Percentiles rank a stretch among this genome's conserved stretches.
Conservation (phyloP, 2,329 filamentous ascomycete species). For the Lachnellula arida region DNA sequence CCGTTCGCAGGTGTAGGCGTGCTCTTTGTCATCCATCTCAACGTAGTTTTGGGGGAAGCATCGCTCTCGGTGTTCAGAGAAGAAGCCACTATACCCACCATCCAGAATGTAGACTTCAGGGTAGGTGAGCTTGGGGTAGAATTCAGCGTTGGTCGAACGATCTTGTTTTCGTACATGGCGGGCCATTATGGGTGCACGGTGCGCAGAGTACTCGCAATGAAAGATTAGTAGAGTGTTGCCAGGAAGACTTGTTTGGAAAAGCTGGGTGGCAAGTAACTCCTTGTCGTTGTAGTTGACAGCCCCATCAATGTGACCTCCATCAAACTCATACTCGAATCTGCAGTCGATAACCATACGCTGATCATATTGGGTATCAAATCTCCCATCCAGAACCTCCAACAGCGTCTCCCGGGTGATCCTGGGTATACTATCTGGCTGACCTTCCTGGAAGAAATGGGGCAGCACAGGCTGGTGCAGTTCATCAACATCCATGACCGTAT, state of each 20-base stretch:
- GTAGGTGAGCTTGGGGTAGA: conserved; percentile 86
- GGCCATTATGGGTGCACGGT: conserved; percentile 93
- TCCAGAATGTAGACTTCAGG: conserved; percentile 97
- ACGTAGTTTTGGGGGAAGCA: conserved; percentile 96
- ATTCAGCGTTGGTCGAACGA: conserved; percentile 76
- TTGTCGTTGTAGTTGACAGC: conserved; percentile 98
- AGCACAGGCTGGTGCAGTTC: conserved; percentile 68
- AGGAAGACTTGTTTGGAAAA: conserved; percentile 64
- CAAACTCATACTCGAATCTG: conserved; percentile 97
- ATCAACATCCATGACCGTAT: conserved; percentile 80
- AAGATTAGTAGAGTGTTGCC: conserved; percentile 81
- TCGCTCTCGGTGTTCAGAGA: conserved; percentile 67
- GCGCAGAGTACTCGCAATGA: conserved; percentile 97
- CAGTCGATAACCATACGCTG: conserved; percentile 90
- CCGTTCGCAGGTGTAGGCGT: conserved; percentile 88
- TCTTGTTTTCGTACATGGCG: conserved; percentile 88
- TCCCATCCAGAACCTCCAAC: conserved; percentile 80
- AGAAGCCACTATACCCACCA: conserved; percentile 94
- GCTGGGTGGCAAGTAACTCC: conserved; percentile 71
- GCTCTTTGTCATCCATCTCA: conserved; percentile 90
- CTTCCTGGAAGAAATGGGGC: conserved; percentile 78
- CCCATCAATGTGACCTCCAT: conserved; percentile 89
- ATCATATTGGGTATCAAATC: conserved; percentile 70
- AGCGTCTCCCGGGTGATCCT: conserved; percentile 80
- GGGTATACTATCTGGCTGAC: conserved; percentile 79